These are phyloP conservation scores for Didymosphaeria variabile DNA, from an alignment of 2,329 filamentous ascomycete species.

Conservation along the genomic window DNA sequence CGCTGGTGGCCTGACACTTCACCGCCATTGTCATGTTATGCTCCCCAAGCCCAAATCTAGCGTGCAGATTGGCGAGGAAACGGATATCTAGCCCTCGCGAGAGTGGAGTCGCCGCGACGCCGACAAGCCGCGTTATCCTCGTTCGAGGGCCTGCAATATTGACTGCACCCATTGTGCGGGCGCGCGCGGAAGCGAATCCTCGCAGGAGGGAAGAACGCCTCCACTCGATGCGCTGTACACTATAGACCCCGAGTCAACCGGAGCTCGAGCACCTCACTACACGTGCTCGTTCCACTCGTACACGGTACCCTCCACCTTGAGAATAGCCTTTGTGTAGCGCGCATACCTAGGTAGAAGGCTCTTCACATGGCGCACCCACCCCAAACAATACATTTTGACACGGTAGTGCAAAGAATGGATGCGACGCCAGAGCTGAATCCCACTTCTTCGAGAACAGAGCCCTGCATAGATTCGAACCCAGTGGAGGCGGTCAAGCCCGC, in stretches of 20 bases:
- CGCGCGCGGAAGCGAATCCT: constrained; percentile 1
- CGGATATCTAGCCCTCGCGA: no score
- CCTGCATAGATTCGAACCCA: not conserved
- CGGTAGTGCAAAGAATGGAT: not conserved
- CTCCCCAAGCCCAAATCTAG: not conserved
- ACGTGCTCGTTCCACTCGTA: not conserved
- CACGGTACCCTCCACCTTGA: not conserved
- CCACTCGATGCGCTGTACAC: constrained; percentile 6
- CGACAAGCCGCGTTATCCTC: constrained; percentile 13
- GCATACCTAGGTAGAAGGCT: not conserved
- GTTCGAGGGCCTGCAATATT: constrained; percentile 10
- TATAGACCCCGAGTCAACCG: not conserved
- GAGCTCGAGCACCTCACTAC: not conserved
- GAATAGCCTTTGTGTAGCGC: not conserved
- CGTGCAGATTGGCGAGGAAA: no score
- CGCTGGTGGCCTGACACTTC: constrained; percentile 12
- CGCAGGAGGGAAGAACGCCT: not conserved
- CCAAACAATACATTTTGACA: not conserved
- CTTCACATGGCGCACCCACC: not conserved
- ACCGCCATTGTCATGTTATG: constrained; percentile 13
- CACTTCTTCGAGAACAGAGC: not conserved
- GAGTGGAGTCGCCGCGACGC: not conserved
- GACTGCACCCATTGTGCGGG: not conserved
- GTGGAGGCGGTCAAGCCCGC: constrained; percentile 6
- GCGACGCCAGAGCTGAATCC: not conserved